These are phyloP conservation scores for Geranium brycei DNA, from an alignment of 345 rosid genomes.

Conservation along the genomic window DNA sequence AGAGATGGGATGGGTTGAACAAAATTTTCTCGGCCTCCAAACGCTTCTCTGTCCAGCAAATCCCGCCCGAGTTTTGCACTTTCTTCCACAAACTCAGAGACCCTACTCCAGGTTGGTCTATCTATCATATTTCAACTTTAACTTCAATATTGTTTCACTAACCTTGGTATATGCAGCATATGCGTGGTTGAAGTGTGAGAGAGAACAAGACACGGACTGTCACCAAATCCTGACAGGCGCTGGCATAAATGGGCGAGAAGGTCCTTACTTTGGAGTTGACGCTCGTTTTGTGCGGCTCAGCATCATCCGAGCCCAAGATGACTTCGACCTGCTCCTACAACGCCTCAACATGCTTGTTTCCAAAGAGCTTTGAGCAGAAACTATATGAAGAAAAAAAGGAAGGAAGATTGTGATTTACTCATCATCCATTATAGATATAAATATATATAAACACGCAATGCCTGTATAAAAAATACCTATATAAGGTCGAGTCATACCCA, in stretches of 20 bases:
- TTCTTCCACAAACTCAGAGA: constrained; percentile 21
- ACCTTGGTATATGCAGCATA: constrained; percentile 28
- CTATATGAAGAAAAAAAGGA: too few species aligned
- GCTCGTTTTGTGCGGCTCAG: constrained; percentile 37
- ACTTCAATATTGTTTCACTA: too few species aligned
- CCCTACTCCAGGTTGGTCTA: constrained; percentile 12
- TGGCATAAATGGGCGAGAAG: constrained; percentile 37
- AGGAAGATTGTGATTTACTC: too few species aligned
- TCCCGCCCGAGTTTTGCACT: constrained; percentile 28
- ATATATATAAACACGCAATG: too few species aligned
- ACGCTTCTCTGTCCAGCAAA: constrained; percentile 38
- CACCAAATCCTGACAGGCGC: constrained; percentile 29
- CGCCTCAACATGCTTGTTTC: constrained; percentile 19
- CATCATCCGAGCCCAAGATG: constrained; percentile 45
- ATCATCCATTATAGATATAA: too few species aligned
- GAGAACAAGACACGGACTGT: constrained; percentile 36
- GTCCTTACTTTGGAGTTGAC: constrained; percentile 20
- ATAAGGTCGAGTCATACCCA: too few species aligned
- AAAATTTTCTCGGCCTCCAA: constrained; percentile 24
- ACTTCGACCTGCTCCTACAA: constrained; percentile 31
- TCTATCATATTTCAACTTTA: too few species aligned
- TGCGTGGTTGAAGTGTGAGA: constrained; percentile 60
- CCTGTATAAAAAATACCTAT: too few species aligned
- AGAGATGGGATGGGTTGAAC: constrained; percentile 29
- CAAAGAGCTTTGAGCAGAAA: too few species aligned